Evolutionary conservation across 225 moss, liverwort and hornwort species (phyloP).

Genomic region (Pseudoscleropodium purum): DNA sequence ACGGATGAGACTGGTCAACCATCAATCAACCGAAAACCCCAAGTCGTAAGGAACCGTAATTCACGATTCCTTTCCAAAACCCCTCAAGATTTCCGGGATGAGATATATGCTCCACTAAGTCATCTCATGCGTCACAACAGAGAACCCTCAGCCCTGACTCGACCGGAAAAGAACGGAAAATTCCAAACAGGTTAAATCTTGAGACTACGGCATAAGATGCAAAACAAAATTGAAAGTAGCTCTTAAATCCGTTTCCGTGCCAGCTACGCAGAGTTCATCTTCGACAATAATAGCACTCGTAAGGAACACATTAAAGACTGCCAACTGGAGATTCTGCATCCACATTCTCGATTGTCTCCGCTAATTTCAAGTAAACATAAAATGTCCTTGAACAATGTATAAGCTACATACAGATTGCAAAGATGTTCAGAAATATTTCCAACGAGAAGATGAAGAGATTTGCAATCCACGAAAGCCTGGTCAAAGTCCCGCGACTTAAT

Average conservation of each 20-base stretch:
- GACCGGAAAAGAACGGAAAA: not conserved
- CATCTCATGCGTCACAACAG: not conserved
- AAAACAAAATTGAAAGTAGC: not conserved
- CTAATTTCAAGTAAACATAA: not conserved
- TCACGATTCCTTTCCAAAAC: not conserved
- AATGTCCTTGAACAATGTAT: not conserved
- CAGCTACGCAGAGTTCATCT: not conserved
- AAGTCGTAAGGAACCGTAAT: not conserved
- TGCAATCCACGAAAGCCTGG: not conserved
- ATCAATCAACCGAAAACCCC: not conserved
- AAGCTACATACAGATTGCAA: not conserved
- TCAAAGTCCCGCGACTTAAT: not conserved
- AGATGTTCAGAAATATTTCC: not conserved
- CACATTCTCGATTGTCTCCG: not conserved
- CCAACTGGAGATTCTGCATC: not conserved
- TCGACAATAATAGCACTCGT: not conserved
- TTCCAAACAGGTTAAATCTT: not conserved
- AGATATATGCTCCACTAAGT: not conserved
- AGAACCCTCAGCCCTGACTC: not conserved
- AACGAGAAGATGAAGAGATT: not conserved
- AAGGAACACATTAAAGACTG: not conserved
- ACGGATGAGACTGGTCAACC: not conserved
- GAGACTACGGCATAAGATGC: not conserved
- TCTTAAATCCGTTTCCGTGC: not conserved
- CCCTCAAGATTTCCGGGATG: not conserved